A percentile compares a stretch with the other conserved stretches of the same genome.
These are phyloP conservation scores for Plectosphaerella plurivora DNA, from an alignment of 2,329 filamentous ascomycete genomes.

Conservation along the genomic window DNA sequence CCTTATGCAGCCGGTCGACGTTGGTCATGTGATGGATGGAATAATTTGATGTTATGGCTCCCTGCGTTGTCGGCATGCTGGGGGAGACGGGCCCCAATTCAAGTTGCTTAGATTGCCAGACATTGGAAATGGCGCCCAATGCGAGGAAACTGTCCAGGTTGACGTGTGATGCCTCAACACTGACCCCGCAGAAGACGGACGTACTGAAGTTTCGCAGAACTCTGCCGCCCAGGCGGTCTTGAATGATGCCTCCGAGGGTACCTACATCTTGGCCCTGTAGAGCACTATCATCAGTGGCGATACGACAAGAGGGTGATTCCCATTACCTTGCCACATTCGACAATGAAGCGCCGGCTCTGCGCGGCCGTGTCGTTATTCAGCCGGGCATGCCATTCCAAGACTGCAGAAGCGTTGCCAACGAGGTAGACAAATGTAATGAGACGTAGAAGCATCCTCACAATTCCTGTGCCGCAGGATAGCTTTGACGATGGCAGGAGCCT, in stretches of 20 bases:
- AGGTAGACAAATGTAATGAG: too few species aligned
- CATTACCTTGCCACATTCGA: slow-evolving; percentile 5
- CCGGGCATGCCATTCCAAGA: too few species aligned
- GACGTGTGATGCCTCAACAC: slow-evolving; percentile 2
- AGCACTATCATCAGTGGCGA: background rate
- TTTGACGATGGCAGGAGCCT: too few species aligned
- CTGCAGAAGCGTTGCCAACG: too few species aligned
- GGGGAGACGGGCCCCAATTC: background rate
- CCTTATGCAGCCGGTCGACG: slow-evolving; percentile 29
- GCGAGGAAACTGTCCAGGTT: slow-evolving; percentile 2
- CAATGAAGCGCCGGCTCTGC: slow-evolving; percentile 4
- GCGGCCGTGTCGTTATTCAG: background rate
- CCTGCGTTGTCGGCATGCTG: background rate
- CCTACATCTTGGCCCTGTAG: slow-evolving; percentile 1
- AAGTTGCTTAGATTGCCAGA: slow-evolving; percentile 8
- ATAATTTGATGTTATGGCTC: slow-evolving; percentile 17
- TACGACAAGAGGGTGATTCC: rapidly evolving
- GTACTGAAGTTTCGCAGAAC: slow-evolving; percentile 7
- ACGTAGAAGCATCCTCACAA: too few species aligned
- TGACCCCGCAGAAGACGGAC: slow-evolving; percentile 9
- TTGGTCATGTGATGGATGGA: slow-evolving; percentile 32
- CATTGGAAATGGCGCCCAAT: slow-evolving; percentile 1
- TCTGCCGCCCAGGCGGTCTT: background rate
- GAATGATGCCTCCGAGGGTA: background rate
- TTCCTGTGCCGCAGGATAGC: too few species aligned